Conservation (phyloP, 306 rosid genomes). For the Morella rubra region DNA sequence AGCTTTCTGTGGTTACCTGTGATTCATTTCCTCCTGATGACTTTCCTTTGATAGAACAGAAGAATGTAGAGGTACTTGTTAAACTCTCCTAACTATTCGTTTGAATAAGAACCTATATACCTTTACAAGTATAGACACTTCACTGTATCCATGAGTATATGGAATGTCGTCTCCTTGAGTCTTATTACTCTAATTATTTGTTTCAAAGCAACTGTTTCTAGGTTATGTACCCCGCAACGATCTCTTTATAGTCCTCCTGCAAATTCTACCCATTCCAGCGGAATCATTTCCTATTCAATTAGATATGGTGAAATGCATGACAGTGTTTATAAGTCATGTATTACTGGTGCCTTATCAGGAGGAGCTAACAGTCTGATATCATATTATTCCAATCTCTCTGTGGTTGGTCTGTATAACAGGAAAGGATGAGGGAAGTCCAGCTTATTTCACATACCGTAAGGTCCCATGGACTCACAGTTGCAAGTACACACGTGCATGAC, state of each 20-base stretch:
- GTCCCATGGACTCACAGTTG: conserved; percentile 72
- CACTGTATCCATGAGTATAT: not conserved
- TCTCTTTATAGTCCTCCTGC: conserved; percentile 12
- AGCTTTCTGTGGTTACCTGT: conserved; percentile 43
- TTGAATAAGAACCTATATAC: conserved; percentile 9
- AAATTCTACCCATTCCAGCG: not conserved
- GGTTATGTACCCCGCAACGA: not conserved
- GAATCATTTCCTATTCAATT: not conserved
- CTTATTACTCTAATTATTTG: too few relatives aligned
- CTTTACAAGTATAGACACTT: not conserved
- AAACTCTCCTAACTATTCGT: conserved; percentile 20
- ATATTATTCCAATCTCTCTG: conserved; percentile 13
- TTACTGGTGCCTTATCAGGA: conserved; percentile 7
- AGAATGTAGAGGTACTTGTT: conserved; percentile 61
- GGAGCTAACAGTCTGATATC: conserved; percentile 13
- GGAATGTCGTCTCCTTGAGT: not conserved
- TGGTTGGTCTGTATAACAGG: conserved; percentile 20
- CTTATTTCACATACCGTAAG: conserved; percentile 67
- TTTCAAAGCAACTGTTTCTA: not conserved
- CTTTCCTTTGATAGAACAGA: conserved; percentile 60
- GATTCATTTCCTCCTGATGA: conserved; percentile 47
- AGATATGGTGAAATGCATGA: too few relatives aligned
- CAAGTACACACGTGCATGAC: conserved; percentile 71
- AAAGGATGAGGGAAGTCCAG: conserved; percentile 61
- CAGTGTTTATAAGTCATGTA: not conserved